Evolutionary conservation across 2,329 filamentous ascomycete species (phyloP).

Genomic region (Colletotrichum simmondsii): DNA sequence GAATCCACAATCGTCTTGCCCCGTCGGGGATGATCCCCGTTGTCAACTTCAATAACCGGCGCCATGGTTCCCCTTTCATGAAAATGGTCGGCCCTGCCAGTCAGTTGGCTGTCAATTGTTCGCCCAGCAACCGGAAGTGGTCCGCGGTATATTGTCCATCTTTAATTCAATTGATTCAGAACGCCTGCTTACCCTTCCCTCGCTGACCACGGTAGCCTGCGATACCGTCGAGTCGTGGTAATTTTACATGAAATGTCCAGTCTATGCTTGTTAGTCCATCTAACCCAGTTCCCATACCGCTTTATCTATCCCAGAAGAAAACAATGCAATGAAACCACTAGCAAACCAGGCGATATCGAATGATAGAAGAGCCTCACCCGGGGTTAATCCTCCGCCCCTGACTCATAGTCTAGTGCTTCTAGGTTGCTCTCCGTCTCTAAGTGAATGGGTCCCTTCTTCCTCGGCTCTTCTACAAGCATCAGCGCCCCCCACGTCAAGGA

Average conservation of each 20-base stretch:
- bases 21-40: constrained; percentile 22
- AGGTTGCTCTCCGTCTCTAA: not conserved
- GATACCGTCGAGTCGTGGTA: not conserved
- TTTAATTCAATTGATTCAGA: not conserved
- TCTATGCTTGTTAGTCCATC: not conserved
- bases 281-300: not conserved
- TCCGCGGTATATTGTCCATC: not conserved
- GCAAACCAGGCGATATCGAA: too few relatives aligned
- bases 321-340: not conserved
- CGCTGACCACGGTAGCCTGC: not conserved
- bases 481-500: constrained; percentile 41
- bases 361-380: not conserved
- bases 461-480: constrained; percentile 47
- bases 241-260: not conserved
- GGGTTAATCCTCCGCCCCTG: constrained; percentile 19
- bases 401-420: constrained; percentile 12
- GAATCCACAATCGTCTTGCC: not conserved
- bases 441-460: constrained; percentile 32
- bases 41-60: constrained; percentile 3
- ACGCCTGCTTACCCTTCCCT: not conserved
- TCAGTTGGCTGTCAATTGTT: not conserved
- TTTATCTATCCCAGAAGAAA: not conserved
- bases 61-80: not conserved
- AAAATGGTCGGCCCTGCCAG: not conserved
- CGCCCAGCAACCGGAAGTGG: not conserved